These are phyloP conservation scores for Lepidium campestre DNA, from an alignment of 441 rosid species.

Conservation along the genomic window DNA sequence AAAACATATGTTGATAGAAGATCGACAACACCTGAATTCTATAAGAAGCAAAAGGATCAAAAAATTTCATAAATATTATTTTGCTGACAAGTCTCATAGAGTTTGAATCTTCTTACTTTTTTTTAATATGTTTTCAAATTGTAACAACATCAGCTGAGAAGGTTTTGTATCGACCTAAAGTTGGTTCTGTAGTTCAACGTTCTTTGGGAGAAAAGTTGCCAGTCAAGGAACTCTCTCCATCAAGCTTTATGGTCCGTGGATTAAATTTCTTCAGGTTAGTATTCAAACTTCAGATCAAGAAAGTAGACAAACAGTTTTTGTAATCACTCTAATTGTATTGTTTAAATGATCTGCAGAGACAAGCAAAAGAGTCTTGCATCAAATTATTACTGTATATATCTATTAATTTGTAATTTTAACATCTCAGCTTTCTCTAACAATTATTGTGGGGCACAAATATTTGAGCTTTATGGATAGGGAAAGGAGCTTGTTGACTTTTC, in stretches of 20 bases:
- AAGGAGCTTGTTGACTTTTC: constrained; percentile 80
- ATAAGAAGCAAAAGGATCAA: constrained; percentile 25
- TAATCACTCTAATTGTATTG: neutral
- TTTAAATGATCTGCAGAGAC: constrained; percentile 40
- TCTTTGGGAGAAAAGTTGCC: constrained; percentile 44
- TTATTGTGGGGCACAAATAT: constrained; percentile 99
- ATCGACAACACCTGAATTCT: constrained; percentile 32
- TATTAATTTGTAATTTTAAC: neutral
- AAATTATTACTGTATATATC: constrained; percentile 14
- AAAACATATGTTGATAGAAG: constrained; percentile 52
- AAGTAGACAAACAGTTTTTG: neutral
- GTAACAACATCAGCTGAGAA: constrained; percentile 46
- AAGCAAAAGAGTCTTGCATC: constrained; percentile 66
- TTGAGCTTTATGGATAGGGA: constrained; percentile 95
- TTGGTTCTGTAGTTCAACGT: constrained; percentile 50
- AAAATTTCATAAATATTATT: neutral
- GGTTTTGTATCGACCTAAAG: constrained; percentile 51
- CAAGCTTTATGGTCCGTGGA: constrained; percentile 76
- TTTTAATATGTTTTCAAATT: constrained; percentile 2
- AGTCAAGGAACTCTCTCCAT: constrained; percentile 53
- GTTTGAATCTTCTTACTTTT: neutral
- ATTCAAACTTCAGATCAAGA: constrained; percentile 11
- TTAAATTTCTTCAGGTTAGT: constrained; percentile 57
- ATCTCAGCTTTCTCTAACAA: constrained; percentile 41
- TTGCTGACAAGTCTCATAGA: neutral